A percentile compares a stretch with the other conserved stretches of the same genome.
Evolutionary conservation across 1,284 basidiomycete genomes (phyloP).

Genomic region (Cystobasidium sp.): DNA sequence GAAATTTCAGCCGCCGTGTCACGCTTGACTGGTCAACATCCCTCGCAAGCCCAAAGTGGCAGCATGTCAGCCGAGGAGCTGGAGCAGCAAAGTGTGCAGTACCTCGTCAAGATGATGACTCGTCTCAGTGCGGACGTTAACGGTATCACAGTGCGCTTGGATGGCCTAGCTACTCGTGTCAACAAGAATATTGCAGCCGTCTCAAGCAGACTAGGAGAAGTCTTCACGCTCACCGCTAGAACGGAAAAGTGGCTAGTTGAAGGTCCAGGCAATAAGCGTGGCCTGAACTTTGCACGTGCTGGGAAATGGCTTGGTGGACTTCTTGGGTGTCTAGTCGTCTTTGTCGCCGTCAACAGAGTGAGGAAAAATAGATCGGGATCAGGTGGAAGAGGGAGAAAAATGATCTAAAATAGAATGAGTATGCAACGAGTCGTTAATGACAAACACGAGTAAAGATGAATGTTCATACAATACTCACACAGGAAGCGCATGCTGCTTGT

Average conservation of each 20-base stretch:
- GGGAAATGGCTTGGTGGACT: conserved; percentile 23
- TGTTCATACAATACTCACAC: too few relatives aligned
- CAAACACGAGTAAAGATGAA: too few relatives aligned
- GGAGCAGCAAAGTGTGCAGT: conserved; percentile 23
- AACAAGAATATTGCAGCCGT: conserved; percentile 31
- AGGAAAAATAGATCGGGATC: conserved; percentile 11
- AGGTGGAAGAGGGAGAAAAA: conserved; percentile 33
- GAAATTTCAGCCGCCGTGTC: conserved; percentile 16
- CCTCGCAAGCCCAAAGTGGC: neutral
- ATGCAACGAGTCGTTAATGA: too few relatives aligned
- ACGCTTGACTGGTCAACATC: conserved; percentile 11
- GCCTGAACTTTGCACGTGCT: neutral
- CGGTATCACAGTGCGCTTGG: conserved; percentile 20
- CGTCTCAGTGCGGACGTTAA: conserved; percentile 26
- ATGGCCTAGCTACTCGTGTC: conserved; percentile 22
- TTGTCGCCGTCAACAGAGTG: conserved; percentile 13
- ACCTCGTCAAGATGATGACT: conserved; percentile 33
- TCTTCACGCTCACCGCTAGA: conserved; percentile 33
- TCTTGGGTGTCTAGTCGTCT: conserved; percentile 6
- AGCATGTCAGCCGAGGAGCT: conserved; percentile 17
- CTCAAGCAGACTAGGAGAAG: conserved; percentile 29
- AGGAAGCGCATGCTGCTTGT: too few relatives aligned
- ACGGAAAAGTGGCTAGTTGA: conserved; percentile 14
- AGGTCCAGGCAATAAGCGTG: neutral
- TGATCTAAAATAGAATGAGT: conserved; percentile 21